Conservation (phyloP, 495 filamentous ascomycete species). For the Talaromyces ruber region DNA sequence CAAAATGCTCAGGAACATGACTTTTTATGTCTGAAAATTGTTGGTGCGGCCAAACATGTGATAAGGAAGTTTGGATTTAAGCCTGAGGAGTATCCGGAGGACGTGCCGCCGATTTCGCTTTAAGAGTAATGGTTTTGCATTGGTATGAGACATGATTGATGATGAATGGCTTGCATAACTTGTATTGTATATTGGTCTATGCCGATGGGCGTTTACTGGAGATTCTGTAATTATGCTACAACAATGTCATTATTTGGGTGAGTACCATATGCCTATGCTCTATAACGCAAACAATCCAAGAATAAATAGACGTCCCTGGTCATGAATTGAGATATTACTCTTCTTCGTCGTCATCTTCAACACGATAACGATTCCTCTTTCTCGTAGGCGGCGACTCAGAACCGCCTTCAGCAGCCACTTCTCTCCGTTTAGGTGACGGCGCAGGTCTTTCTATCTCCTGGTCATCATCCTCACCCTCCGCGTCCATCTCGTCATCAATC, state of each 20-base stretch:
- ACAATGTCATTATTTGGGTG: neutral
- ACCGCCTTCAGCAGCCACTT: conserved; percentile 12
- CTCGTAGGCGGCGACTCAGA: conserved; percentile 28
- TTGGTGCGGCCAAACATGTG: conserved; percentile 27
- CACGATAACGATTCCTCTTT: conserved; percentile 39
- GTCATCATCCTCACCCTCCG: conserved; percentile 49
- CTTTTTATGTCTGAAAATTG: conserved; percentile 28
- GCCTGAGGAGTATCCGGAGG: conserved; percentile 30
- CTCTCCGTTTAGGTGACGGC: conserved; percentile 15
- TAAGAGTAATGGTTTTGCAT: neutral
- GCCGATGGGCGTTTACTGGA: neutral
- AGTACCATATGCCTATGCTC: neutral
- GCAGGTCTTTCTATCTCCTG: conserved; percentile 14
- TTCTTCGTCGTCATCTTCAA: conserved; percentile 40
- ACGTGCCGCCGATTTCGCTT: conserved; percentile 3
- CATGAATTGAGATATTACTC: conserved; percentile 9
- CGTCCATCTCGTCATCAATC: conserved; percentile 50
- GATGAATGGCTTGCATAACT: neutral
- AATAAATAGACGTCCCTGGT: neutral
- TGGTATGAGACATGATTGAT: neutral
- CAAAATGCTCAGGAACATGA: conserved; percentile 16
- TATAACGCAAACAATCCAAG: neutral
- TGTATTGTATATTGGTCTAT: neutral
- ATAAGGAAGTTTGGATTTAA: conserved; percentile 34
- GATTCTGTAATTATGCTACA: neutral